Base-by-base conservation (phyloP, 352 stramenopile genomes). In the Globisporangium alternatum region DNA sequence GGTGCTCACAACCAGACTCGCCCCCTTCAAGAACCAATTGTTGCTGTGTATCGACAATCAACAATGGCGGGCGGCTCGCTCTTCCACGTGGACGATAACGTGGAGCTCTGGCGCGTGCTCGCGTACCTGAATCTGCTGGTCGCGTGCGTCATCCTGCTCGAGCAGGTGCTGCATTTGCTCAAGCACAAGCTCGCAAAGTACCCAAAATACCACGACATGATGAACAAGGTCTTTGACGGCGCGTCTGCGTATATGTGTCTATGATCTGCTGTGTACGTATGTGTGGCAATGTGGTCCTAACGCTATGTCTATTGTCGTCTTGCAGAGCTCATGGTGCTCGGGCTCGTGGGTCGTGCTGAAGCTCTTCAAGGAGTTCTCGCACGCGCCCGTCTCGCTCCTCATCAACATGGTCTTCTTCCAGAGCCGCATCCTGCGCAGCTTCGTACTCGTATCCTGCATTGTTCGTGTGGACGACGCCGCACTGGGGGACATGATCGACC, bases 191-290 rank as follows among this genome's bases (percentile, higher is more conserved):
- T 88, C n/a, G 57, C 72, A 2, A 66, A 60, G 33, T 84, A 78
- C 60, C 75, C 76, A 48, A 91, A 89, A 68, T 91, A 88, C 59
- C 63, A 86, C 55, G 75, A 89, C 44, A 91, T 91, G 72, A 67
- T 89, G 33, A 81, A 72, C 25, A 90, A 90, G 56, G 72, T 70
- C 8, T 89, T 78, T 58, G 59, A 72, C 9, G 61, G 61, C 56
- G 33, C 61, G 61, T 52, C 2, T 15, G 0, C 19, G 15, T 52
- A 2, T 33, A 0, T 35, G 9, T 53, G 9, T 61, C 8, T 21
- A 5, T 19, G 25, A 33, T 41, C 2, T 64, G 19, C 3, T 41
- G 17, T 39, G 15, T 54, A 3, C 37, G 47, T 33, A n/a, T 28
- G 2, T 44, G 30, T 56, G 31, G 13, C 17, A 39, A 45, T 45